Conservation (phyloP, 1,139 yeast genomes). For the Scheffersomyces titani region DNA sequence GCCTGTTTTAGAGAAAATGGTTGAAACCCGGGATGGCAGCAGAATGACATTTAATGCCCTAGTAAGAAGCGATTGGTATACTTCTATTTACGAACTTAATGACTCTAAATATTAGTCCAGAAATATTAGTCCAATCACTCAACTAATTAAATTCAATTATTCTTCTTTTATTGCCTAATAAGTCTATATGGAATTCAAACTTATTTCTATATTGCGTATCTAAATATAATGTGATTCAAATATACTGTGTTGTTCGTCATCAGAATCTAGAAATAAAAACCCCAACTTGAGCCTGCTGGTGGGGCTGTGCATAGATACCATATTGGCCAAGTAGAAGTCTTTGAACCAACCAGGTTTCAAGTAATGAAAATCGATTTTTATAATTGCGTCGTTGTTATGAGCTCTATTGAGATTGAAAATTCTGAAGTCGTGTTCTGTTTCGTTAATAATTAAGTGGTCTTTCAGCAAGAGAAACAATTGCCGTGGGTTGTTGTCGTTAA, state of each 20-base stretch:
- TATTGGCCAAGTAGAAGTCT: not conserved
- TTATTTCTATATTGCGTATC: not conserved
- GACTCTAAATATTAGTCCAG: not conserved
- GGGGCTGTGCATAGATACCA: not conserved
- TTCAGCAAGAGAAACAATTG: conserved; percentile 3
- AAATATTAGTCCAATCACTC: too few species aligned
- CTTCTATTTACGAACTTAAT: not conserved
- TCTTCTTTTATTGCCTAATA: not conserved
- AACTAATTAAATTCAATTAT: too few species aligned
- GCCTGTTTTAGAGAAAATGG: not conserved
- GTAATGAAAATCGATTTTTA: not conserved
- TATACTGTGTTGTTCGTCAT: not conserved
- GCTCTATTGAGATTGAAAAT: conserved; percentile 5
- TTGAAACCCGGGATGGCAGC: not conserved
- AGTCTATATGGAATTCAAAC: not conserved
- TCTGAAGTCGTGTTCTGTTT: conserved; percentile 6
- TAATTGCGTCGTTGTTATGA: not conserved
- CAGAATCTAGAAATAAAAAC: not conserved
- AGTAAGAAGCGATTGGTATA: not conserved
- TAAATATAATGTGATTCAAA: not conserved
- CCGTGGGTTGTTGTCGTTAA: conserved; percentile 19
- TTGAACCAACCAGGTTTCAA: not conserved
- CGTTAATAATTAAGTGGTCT: conserved; percentile 7
- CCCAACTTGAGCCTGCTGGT: not conserved
- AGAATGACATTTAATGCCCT: not conserved